Base-by-base conservation (phyloP, 208 protist genomes). In the Trypanosoma cruzi region DNA sequence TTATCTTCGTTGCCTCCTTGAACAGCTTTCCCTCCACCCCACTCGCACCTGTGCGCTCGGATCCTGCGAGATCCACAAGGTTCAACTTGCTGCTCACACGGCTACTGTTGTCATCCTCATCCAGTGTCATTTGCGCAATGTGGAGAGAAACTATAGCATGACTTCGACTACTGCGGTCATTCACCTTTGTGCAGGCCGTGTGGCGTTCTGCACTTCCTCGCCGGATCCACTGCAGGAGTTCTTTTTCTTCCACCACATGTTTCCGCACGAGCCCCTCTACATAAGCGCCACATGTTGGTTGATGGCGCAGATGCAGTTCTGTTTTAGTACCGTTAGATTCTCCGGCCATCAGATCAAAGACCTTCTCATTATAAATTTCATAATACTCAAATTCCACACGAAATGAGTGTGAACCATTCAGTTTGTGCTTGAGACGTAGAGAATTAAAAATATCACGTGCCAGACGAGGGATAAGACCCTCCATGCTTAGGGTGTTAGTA, bases 61-160 rank as follows among this genome's bases (percentile, higher is more conserved):
- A 93, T 40, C 97, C 97, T 0, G 97, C 97, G 31, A 98, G 80
- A 74, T 98, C 97, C 1, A 98, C 90, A 20, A 99, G 84, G 64
- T 96, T 96, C 66, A 95, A 86, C 50, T 87, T 89, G 4, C 82
- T 59, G 1, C 87, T 71, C 6, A 92, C 61, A 53, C 90, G 82
- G 3, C 80, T 92, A 28, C 76, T 77, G 22, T 58, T 64, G 18
- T 42, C 65, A 28, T 18, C 37, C 10, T 64, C 81, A 24, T 66
- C 52, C 26, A 70, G 70, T 55, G 76, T 75, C 7, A 36, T 73
- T 62, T 93, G 86, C 10, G 90, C 31, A 16, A 97, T 55, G 36
- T 79, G 75, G 34, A 99, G 75, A 4, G 88, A 67, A 72, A 99
- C 99, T 58, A 99, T 97, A 26, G 97, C 97, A 80, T 99, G 98